Evolutionary conservation across 2,329 filamentous ascomycete species (phyloP).

Genomic region (Alternaria sp.): DNA sequence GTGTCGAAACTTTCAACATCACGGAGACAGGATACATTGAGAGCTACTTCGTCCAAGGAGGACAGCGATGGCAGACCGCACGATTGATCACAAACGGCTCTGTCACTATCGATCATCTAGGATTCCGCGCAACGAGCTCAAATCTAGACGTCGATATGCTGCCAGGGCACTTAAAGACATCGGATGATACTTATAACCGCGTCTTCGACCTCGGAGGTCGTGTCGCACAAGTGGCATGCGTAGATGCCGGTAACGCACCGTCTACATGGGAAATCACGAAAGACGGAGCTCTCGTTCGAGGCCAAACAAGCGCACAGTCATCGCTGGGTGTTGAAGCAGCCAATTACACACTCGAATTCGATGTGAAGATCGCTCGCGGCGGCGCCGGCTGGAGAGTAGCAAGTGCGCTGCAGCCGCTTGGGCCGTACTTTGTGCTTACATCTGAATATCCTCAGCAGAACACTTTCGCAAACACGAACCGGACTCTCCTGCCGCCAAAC

Average conservation of each 20-base stretch:
- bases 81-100: slow-evolving; percentile 46
- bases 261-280: slow-evolving; percentile 42
- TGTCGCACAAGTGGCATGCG: slow-evolving; percentile 40
- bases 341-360: not conserved
- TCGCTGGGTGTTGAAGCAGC: not conserved
- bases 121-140: slow-evolving; percentile 39
- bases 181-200: too few species aligned
- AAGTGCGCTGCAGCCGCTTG: not conserved
- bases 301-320: slow-evolving; percentile 35
- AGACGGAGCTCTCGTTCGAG: slow-evolving; percentile 49
- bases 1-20: slow-evolving; percentile 29
- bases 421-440: slow-evolving; percentile 6
- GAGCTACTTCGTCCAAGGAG: slow-evolving; percentile 53
- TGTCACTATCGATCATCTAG: slow-evolving; percentile 43
- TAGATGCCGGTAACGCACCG: slow-evolving; percentile 49
- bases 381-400: not conserved
- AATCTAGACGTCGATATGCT: not conserved
- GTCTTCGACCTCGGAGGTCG: slow-evolving; percentile 44
- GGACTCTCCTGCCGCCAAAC: too few species aligned
- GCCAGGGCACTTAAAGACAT: too few species aligned
- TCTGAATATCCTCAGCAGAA: not conserved
- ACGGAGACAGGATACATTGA: slow-evolving; percentile 36
- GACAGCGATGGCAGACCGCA: slow-evolving; percentile 53
- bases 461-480: not conserved
- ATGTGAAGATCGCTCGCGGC: too few species aligned